Base-by-base conservation (phyloP, 2,329 filamentous ascomycete species). In the Aquanectria penicillioides region DNA sequence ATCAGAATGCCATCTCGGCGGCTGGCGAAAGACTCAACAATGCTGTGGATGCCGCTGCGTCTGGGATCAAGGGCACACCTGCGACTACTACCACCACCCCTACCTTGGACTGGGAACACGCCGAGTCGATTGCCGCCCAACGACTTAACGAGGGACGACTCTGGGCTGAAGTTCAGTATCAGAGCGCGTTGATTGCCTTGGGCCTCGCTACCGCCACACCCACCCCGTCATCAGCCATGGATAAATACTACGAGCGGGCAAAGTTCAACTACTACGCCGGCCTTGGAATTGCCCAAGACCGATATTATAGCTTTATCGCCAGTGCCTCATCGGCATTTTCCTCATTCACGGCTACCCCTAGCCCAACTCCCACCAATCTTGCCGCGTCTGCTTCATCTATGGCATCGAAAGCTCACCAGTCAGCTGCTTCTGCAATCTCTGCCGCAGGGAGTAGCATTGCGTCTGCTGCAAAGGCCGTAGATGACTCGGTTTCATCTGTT, bases 281-380 rank as follows among this genome's bases (percentile, higher is more conserved):
- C 10, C 75, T 95, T 20, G 92, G 92, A 23, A 75, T 92, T 38
- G 92, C 93, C 1, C 90, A 96, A 69, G 91, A 88, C 37, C 86
- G 89, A 31, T 95, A 95, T 73, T 87, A 89, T 5, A 89, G 89
- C 46, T 94, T 95, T 69, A 64, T 95, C 2, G 82, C 82, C 11
- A 87, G 89, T 5, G 92, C 91, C 7, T 92, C 90, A 9, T 87
- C 84, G 29, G 91, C 88, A 17, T 80, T 92, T 34, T 89, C 86
- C 53, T 81, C 80, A 2, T 59, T 83, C 33, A 85, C 82, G 1
- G 86, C 86, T 6, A 85, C 86, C 10, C 85, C 87, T 13, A 88
- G 85, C 0, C 83, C 86, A 7, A 88, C 84, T 0, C 82, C 86
- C 3, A 86, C 87, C 46, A 69, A 84, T n/a, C 62, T 76, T 5